phyloP scores from a whole-genome alignment of 2,329 filamentous ascomycete genomes.

The Exserohilum turcica region DNA sequence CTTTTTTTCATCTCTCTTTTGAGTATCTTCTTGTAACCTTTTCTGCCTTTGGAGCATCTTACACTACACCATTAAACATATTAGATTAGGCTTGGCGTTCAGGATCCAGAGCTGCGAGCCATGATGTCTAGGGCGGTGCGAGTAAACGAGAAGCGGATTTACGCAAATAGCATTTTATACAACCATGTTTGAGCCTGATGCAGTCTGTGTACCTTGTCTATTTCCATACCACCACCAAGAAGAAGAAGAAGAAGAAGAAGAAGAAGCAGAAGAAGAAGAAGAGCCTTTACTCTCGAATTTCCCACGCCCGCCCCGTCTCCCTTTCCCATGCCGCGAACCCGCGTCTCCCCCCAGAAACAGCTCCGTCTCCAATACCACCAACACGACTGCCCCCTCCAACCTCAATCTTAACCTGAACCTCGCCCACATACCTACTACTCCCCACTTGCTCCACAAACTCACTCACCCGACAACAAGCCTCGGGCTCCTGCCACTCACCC shows the following conservation, averaged over 20 bases:
- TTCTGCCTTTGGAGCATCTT: conserved; percentile 17
- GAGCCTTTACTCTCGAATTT: conserved; percentile 7
- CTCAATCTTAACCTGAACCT: conserved; percentile 11
- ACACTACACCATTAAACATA: conserved; percentile 24
- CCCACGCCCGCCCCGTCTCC: conserved; percentile 13
- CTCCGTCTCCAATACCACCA: too few species aligned
- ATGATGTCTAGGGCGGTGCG: conserved; percentile 7
- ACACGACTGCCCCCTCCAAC: not conserved
- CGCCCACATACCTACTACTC: not conserved
- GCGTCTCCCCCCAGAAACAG: not conserved
- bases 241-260: too few species aligned
- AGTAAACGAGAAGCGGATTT: not conserved
- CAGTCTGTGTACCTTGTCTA: too few species aligned
- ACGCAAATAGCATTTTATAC: conserved; percentile 10
- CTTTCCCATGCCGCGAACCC: conserved; percentile 13
- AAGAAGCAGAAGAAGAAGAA: too few species aligned
- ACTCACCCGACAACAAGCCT: conserved; percentile 1
- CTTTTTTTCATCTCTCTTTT: conserved; percentile 26
- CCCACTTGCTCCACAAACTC: conserved; percentile 10
- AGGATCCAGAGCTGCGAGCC: conserved; percentile 4
- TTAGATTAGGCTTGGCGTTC: conserved; percentile 31
- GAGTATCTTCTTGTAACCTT: conserved; percentile 26
- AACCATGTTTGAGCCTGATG: not conserved
- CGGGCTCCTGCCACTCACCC: conserved; percentile 19
- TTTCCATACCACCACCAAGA: too few species aligned